These are phyloP conservation scores for Metschnikowia peoriensis DNA, from an alignment of 805 yeast genomes.

Conservation along the genomic window DNA sequence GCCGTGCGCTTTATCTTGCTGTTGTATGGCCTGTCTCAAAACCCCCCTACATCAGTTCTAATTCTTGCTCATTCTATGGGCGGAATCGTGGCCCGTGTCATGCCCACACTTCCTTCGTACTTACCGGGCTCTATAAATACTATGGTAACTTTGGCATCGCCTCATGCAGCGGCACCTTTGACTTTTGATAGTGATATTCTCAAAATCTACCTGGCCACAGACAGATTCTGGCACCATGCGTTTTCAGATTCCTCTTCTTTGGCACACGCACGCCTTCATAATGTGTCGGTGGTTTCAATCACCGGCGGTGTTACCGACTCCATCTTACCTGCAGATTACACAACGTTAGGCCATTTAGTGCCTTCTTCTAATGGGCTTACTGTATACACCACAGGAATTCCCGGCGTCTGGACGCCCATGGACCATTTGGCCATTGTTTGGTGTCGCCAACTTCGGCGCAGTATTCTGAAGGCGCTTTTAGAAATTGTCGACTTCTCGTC, in stretches of 20 bases:
- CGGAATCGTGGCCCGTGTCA: slow-evolving; percentile 86
- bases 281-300: slow-evolving; percentile 74
- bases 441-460: slow-evolving; percentile 84
- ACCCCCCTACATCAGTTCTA: slow-evolving; percentile 67
- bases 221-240: slow-evolving; percentile 77
- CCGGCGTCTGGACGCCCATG: slow-evolving; percentile 88
- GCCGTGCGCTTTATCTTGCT: slow-evolving; percentile 75
- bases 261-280: slow-evolving; percentile 38
- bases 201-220: slow-evolving; percentile 68
- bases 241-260: slow-evolving; percentile 27
- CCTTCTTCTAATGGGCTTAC: slow-evolving; percentile 80
- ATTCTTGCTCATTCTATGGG: slow-evolving; percentile 96
- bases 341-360: slow-evolving; percentile 66
- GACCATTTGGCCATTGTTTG: slow-evolving; percentile 96
- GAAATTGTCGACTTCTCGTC: slow-evolving; percentile 53
- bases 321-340: slow-evolving; percentile 86
- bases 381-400: slow-evolving; percentile 81
- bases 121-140: slow-evolving; percentile 71
- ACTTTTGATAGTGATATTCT: slow-evolving; percentile 89
- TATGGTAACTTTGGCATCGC: slow-evolving; percentile 81
- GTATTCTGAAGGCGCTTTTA: slow-evolving; percentile 56
- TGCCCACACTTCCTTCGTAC: slow-evolving; percentile 79
- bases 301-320: slow-evolving; percentile 85
- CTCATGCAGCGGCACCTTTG: slow-evolving; percentile 89
- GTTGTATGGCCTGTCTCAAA: slow-evolving; percentile 48